These are phyloP conservation scores for Parasitella parasitica DNA, from an alignment of 371 early-diverging fungal species.

Conservation along the genomic window DNA sequence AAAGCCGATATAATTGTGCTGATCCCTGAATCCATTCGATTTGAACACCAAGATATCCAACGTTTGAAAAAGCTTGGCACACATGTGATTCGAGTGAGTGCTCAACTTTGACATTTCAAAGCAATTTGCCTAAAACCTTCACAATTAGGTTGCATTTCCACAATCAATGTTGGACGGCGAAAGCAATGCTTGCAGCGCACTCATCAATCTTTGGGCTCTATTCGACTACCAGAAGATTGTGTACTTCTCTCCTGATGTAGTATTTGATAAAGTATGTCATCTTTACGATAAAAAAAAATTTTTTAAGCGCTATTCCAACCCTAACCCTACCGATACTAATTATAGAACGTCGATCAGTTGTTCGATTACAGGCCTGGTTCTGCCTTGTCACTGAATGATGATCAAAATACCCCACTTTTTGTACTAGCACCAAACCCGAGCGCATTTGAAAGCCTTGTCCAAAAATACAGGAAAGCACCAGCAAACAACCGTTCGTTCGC, in stretches of 20 bases:
- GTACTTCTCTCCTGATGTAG: conserved; percentile 29
- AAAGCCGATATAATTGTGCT: conserved; percentile 20
- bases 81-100: conserved; percentile 14
- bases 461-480: not conserved
- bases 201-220: conserved; percentile 4
- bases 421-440: conserved; percentile 16
- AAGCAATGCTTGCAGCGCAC: not conserved
- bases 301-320: not conserved
- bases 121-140: too few species aligned
- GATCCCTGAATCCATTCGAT: conserved; percentile 16
- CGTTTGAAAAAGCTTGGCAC: conserved; percentile 11
- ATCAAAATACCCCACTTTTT: conserved; percentile 1
- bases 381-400: not conserved
- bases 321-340: not conserved
- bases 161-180: not conserved
- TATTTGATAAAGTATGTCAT: conserved; percentile 32
- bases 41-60: not conserved
- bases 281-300: not conserved
- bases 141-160: conserved; percentile 13
- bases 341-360: conserved; percentile 31
- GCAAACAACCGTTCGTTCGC: not conserved
- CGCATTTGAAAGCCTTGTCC: conserved; percentile 7
- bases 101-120: too few species aligned
- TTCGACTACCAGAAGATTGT: conserved; percentile 24
- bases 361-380: conserved; percentile 16